Percentiles rank a stretch among this genome's conserved stretches.
phyloP scores from a whole-genome alignment of 176 grass and related monocot species.

The Microstegium vimineum region DNA sequence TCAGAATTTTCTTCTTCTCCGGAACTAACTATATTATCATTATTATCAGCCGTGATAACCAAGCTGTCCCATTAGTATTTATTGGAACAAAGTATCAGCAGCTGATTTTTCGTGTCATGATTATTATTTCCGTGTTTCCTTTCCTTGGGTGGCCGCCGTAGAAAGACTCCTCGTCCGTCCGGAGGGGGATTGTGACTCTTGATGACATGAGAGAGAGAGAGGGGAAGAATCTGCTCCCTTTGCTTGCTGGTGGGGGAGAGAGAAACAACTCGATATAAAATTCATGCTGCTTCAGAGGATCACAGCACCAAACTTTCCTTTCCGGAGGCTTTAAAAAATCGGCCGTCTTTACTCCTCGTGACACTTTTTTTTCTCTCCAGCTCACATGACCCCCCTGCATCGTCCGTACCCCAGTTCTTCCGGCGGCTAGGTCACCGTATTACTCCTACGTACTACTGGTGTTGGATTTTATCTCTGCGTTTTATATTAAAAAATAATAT shows the following conservation, averaged over 20 bases:
- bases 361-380: background rate
- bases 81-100: background rate
- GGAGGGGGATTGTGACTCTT: background rate
- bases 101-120: background rate
- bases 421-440: background rate
- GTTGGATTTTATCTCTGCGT: background rate
- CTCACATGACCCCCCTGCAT: background rate
- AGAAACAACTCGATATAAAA: conserved; percentile 14
- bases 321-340: conserved; percentile 44
- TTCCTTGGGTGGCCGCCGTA: background rate
- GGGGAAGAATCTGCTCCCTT: background rate
- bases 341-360: conserved; percentile 35
- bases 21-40: background rate
- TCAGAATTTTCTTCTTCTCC: background rate
- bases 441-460: background rate
- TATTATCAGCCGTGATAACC: conserved; percentile 7
- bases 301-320: conserved; percentile 23
- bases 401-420: background rate
- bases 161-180: background rate
- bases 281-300: conserved; percentile 24
- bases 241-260: conserved; percentile 1
- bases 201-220: background rate
- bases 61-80: background rate
- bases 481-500: background rate
- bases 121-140: background rate